Base-by-base conservation (phyloP, 169 alveolate species). In the Eimeria acervulina region DNA sequence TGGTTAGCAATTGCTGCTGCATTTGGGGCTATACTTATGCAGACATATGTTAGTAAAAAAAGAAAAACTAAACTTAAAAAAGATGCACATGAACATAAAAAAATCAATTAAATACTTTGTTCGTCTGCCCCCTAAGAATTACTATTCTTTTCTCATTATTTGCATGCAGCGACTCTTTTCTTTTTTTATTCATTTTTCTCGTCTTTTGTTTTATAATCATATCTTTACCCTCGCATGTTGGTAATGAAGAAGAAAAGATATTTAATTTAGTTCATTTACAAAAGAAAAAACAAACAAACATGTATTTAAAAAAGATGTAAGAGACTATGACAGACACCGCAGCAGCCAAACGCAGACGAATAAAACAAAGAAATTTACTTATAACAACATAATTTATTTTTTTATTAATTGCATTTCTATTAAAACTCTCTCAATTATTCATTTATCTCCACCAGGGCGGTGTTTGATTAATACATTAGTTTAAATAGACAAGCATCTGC, bases 1-100 rank as follows among this genome's bases (percentile, higher is more conserved):
- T 98, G 99, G 99, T 66, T 90, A 23, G 96, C 99, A 63, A 96
- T 98, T 96, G 36, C 93, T 38, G 97, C 96, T 63, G 98, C 97
- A 66, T 98, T 98, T 80, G 84, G 97, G 23, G 98, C 97, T 38
- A 97, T 98, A 1, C 91, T 98, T 31, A 66, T 96, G 78, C 99
- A 98, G 94, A 97, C 97, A 92, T 96, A 92, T 76, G 81, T 96
- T 96, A 95, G 96, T 80, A 88, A 97, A 83, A 91, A 91, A 63
- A 40, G 81, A 52, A 95, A 95, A n/a, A 74, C 66, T 36, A 66
- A 93, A 23, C 90, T 31, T 13, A 72, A 59, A 59, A 59, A 59
- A 59, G 68, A 59, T 13, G 28, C n/a, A 17, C 21, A 59, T 21
- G 7, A 21, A 12, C 1, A 0, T 21, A 59, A 59, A 59, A 59